These are phyloP conservation scores for Diddensiella transvaalensis DNA, from an alignment of 805 yeast species.

Conservation along the genomic window DNA sequence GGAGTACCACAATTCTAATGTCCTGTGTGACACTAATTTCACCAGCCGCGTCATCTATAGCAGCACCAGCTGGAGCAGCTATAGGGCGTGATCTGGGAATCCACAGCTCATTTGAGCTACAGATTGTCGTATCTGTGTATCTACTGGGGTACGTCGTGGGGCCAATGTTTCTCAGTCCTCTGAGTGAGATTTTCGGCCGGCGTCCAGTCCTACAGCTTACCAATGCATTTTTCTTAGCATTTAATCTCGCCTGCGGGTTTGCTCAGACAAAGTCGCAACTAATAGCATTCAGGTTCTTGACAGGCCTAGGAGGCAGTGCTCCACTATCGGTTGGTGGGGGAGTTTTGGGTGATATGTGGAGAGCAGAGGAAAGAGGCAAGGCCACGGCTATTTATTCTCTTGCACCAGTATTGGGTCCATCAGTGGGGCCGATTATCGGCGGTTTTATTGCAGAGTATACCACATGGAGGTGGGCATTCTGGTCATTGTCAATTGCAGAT, in stretches of 20 bases:
- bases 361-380: conserved; percentile 46
- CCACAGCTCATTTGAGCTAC: conserved; percentile 40
- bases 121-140: conserved; percentile 58
- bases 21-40: conserved; percentile 53
- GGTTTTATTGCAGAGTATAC: conserved; percentile 53
- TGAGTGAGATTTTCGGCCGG: conserved; percentile 65
- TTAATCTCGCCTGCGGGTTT: conserved; percentile 55
- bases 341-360: conserved; percentile 56
- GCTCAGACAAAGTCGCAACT: conserved; percentile 54
- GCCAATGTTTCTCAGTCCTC: conserved; percentile 62
- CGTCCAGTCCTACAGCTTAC: conserved; percentile 49
- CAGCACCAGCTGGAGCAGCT: conserved; percentile 54
- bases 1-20: conserved; percentile 45
- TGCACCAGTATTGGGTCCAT: conserved; percentile 60
- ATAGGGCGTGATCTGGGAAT: conserved; percentile 46
- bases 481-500: conserved; percentile 51
- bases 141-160: conserved; percentile 66
- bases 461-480: conserved; percentile 63
- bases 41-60: conserved; percentile 60
- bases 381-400: conserved; percentile 55
- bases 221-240: conserved; percentile 42
- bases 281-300: conserved; percentile 54
- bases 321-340: conserved; percentile 70
- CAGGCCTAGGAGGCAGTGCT: conserved; percentile 63
- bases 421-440: conserved; percentile 44